These are phyloP conservation scores for Penicillium brevicompactum DNA, from an alignment of 2,329 filamentous ascomycete species.

Conservation along the genomic window DNA sequence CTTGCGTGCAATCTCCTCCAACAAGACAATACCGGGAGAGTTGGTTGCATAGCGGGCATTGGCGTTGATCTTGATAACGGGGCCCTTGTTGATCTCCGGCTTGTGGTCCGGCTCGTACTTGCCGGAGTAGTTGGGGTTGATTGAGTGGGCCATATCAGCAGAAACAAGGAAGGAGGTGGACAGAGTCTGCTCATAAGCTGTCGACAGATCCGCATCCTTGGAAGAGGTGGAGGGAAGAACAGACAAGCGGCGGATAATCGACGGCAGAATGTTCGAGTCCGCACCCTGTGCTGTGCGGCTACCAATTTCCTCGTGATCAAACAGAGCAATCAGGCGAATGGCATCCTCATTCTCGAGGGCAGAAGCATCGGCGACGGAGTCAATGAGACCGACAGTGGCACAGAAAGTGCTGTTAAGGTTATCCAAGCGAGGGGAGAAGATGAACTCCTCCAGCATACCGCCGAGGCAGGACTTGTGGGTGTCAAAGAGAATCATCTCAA, in stretches of 20 bases:
- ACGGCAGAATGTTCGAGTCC: slow-evolving; percentile 85
- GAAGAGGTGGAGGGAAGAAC: slow-evolving; percentile 68
- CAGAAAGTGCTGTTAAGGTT: slow-evolving; percentile 98
- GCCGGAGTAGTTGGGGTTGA: slow-evolving; percentile 89
- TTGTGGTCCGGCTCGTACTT: slow-evolving; percentile 93
- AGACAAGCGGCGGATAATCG: slow-evolving; percentile 82
- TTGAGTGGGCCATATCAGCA: slow-evolving; percentile 95
- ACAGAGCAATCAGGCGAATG: slow-evolving; percentile 90
- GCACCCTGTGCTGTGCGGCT: slow-evolving; percentile 91
- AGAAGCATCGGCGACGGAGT: slow-evolving; percentile 66
- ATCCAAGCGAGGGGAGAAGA: slow-evolving; percentile 93
- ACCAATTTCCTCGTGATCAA: slow-evolving; percentile 97
- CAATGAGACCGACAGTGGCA: slow-evolving; percentile 79
- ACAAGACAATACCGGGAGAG: slow-evolving; percentile 86
- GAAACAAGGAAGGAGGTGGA: slow-evolving; percentile 90
- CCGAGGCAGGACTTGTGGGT: slow-evolving; percentile 89
- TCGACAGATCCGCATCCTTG: slow-evolving; percentile 65
- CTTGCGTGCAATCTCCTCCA: slow-evolving; percentile 81
- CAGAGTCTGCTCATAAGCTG: slow-evolving; percentile 90
- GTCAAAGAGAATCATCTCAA: slow-evolving; percentile 96
- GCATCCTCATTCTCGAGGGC: slow-evolving; percentile 74
- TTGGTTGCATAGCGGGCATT: slow-evolving; percentile 98
- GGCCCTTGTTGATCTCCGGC: slow-evolving; percentile 94
- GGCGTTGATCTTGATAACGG: slow-evolving; percentile 97
- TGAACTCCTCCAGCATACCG: slow-evolving; percentile 88